These are phyloP conservation scores for Pythium diclinum DNA, from an alignment of 352 stramenopile species.

Conservation along the genomic window DNA sequence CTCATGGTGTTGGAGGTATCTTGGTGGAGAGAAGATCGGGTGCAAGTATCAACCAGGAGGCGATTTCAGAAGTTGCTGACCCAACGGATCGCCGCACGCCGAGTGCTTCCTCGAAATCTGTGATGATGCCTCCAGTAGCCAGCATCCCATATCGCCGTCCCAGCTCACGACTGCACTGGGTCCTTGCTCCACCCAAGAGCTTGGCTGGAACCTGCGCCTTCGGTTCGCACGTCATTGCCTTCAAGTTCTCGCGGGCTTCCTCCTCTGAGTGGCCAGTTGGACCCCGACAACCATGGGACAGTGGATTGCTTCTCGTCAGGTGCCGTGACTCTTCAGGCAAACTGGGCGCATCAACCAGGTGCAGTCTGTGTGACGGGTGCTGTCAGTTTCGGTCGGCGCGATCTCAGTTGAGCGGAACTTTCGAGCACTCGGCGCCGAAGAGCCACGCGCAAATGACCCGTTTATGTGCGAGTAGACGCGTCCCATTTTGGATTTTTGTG, in stretches of 20 bases:
- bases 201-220: not conserved
- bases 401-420: not conserved
- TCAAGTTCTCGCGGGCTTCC: not conserved
- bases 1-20: not conserved
- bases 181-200: not conserved
- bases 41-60: constrained; percentile 9
- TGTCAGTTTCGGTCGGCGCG: not conserved
- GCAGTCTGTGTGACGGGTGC: not conserved
- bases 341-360: not conserved
- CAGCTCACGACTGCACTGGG: not conserved
- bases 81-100: not conserved
- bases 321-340: constrained; percentile 3
- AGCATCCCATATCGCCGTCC: not conserved
- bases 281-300: not conserved
- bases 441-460: not conserved
- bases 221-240: not conserved
- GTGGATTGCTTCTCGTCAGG: not conserved
- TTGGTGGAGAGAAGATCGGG: not conserved
- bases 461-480: not conserved
- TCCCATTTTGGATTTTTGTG: constrained; percentile 5
- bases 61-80: constrained; percentile 14
- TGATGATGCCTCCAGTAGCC: not conserved
- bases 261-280: not conserved
- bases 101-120: not conserved
- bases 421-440: not conserved